These are phyloP conservation scores for Fusarium acutatum DNA, from an alignment of 2,329 filamentous ascomycete species.

Conservation along the genomic window DNA sequence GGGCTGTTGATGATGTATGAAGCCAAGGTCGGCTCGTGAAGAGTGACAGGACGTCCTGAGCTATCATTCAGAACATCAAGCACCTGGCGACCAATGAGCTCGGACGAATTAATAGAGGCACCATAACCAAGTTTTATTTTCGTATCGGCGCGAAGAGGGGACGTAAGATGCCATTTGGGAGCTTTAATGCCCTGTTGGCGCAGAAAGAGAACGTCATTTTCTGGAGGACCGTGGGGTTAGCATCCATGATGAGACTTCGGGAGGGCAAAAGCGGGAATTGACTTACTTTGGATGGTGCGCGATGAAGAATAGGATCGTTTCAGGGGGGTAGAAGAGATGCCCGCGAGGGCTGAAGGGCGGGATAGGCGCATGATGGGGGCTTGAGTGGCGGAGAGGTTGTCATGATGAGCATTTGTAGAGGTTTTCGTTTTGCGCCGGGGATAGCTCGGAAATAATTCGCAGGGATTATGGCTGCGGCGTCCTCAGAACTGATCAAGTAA, in stretches of 20 bases:
- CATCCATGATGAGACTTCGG: not conserved
- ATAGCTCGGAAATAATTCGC: conserved; percentile 32
- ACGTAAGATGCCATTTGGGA: conserved; percentile 51
- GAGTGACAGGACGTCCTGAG: conserved; percentile 58
- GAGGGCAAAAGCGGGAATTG: not conserved
- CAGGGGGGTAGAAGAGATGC: not conserved
- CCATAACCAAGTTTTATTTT: conserved; percentile 53
- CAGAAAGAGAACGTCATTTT: conserved; percentile 53
- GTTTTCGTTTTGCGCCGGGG: conserved; percentile 35
- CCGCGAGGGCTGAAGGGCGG: not conserved
- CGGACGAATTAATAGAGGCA: conserved; percentile 57
- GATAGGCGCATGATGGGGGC: conserved; percentile 25
- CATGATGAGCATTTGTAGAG: conserved; percentile 26
- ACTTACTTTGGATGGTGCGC: conserved; percentile 41
- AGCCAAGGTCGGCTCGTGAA: conserved; percentile 73
- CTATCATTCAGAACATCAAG: conserved; percentile 67
- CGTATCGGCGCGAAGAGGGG: conserved; percentile 45
- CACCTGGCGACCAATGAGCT: conserved; percentile 70
- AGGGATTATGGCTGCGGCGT: not conserved
- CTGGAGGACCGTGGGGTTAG: conserved; percentile 36
- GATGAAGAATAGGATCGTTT: conserved; percentile 40
- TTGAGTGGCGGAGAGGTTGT: conserved; percentile 2
- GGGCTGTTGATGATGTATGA: conserved; percentile 76
- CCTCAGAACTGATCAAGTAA: not conserved
- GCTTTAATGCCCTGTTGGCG: conserved; percentile 49